Conservation (phyloP, 352 stramenopile genomes). For the Phytophthora tentaculata region DNA sequence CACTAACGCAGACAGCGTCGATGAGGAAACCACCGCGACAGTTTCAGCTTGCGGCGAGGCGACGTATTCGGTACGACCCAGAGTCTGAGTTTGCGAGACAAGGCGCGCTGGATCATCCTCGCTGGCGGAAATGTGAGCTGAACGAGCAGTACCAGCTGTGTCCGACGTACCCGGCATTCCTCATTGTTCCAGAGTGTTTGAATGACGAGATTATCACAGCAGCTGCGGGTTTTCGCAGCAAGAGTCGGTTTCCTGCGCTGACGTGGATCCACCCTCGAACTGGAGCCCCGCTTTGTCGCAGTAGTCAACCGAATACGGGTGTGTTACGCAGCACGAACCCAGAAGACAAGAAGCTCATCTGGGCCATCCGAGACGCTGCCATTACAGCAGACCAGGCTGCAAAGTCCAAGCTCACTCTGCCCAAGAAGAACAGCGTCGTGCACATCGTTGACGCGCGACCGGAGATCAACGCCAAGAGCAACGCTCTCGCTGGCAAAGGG, state of each 20-base stretch:
- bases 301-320: constrained; percentile 95
- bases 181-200: constrained; percentile 71
- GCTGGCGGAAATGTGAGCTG: constrained; percentile 63
- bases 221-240: constrained; percentile 76
- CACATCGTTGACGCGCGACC: constrained; percentile 92
- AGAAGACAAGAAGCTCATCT: constrained; percentile 92
- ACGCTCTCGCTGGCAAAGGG: constrained; percentile 90
- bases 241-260: constrained; percentile 81
- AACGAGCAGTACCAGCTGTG: constrained; percentile 82
- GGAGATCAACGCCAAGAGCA: constrained; percentile 92
- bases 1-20: constrained; percentile 28
- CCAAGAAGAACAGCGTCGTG: constrained; percentile 78
- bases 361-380: constrained; percentile 83
- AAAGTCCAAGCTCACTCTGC: constrained; percentile 28
- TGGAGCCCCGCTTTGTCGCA: constrained; percentile 93
- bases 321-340: constrained; percentile 92
- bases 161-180: constrained; percentile 70
- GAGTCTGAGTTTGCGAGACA: constrained; percentile 67
- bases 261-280: constrained; percentile 92
- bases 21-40: constrained; percentile 40
- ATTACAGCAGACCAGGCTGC: constrained; percentile 51
- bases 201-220: constrained; percentile 74
- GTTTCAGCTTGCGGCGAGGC: constrained; percentile 47
- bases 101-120: constrained; percentile 66
- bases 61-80: constrained; percentile 79